Evolutionary conservation across 2,329 filamentous ascomycete species (phyloP), one percentile per base, ranked within the genome.

Genomic region (Raffaelea ambrosiae): DNA sequence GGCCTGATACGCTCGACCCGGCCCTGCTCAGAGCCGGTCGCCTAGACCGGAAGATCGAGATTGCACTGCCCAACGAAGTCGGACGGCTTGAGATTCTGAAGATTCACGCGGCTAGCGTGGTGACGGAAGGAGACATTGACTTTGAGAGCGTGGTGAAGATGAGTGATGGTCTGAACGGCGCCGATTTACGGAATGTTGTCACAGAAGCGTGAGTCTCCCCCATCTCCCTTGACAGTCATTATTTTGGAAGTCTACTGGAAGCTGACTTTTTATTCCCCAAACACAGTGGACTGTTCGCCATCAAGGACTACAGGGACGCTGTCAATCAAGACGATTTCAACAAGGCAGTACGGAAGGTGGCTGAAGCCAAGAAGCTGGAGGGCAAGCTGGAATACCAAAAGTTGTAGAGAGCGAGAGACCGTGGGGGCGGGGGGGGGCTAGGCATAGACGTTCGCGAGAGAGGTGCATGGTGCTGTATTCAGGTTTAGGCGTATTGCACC

Each of bases 61-160:
- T 98, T 60, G 86, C 91, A 11, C 74, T 98, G 49, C 93, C 93
- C 36, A 98, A 98, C 62, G 93, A 98, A 73, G 91, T 96, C 16
- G 93, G 93, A 29, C 81, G 93, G 48, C 70, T 98, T 57, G 93
- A 98, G 72, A 95, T 98, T 70, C 74, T 98, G 68, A 98, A 98
- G 80, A 98, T 98, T 58, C 93, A 98, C 66, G 82, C 91, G 5
- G 79, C 81, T 31, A 83, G 86, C 53, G 93, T 98, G 14, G 79
- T 88, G 50, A 83, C 87, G 41, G 91, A 97, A 58, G 93, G 91
- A 1, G 93, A 98, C 54, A 88, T 98, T 61, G 94, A 98, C 66
- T 98, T 95, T 63, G 93, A 98, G 77, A 96, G 88, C 60, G 89
- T 98, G 51, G 93, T 98, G 57, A 98, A 98, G 82, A 98, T 98